These are phyloP conservation scores for Desmodesmus armatus DNA, from an alignment of 139 green algal genomes.

Conservation along the genomic window DNA sequence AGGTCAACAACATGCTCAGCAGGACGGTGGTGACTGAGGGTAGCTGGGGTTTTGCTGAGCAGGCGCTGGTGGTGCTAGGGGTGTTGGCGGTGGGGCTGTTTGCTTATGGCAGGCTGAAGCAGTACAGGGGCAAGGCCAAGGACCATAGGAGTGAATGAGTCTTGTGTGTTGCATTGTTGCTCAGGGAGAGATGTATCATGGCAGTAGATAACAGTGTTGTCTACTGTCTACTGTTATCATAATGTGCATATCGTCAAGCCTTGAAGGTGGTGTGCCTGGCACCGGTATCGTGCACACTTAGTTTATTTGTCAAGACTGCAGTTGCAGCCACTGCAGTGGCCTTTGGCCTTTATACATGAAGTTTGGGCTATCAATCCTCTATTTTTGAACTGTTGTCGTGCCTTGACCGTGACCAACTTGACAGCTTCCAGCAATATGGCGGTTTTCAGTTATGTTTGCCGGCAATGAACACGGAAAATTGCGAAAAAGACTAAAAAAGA, in stretches of 20 bases:
- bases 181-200: too few relatives aligned
- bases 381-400: not conserved
- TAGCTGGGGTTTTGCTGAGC: not conserved
- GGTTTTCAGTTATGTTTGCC: too few relatives aligned
- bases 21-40: not conserved
- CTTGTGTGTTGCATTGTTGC: not conserved
- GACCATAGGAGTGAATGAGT: slow-evolving; percentile 13
- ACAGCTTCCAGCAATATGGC: too few relatives aligned
- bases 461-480: too few relatives aligned
- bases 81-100: not conserved
- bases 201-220: too few relatives aligned
- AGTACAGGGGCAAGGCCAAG: not conserved
- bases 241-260: not conserved
- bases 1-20: not conserved
- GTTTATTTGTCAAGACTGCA: not conserved
- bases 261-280: not conserved
- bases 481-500: too few relatives aligned
- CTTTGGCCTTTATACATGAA: too few relatives aligned
- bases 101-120: not conserved
- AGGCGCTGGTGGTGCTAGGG: not conserved
- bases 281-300: not conserved
- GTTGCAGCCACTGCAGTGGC: too few relatives aligned
- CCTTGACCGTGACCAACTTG: not conserved
- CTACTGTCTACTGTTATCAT: not conserved
- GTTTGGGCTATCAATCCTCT: too few relatives aligned